These are phyloP conservation scores for Delitschia confertaspora DNA, from an alignment of 495 filamentous ascomycete species.

Conservation along the genomic window DNA sequence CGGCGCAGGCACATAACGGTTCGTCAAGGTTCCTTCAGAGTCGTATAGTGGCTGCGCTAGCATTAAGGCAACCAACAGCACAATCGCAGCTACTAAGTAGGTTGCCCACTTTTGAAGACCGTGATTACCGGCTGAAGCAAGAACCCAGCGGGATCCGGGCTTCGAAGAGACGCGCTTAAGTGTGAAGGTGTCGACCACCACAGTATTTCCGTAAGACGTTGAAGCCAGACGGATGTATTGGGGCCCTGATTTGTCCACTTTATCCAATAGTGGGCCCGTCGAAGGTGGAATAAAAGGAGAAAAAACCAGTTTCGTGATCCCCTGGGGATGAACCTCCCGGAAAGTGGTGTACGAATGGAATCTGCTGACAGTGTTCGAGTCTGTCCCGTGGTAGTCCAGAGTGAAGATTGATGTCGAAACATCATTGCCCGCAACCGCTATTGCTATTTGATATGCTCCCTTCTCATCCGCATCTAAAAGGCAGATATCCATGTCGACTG, in stretches of 20 bases:
- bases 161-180: slow-evolving; percentile 45
- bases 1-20: slow-evolving; percentile 45
- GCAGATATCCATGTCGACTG: slow-evolving; percentile 65
- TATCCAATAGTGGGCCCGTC: slow-evolving; percentile 28
- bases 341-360: slow-evolving; percentile 56
- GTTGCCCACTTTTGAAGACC: slow-evolving; percentile 42
- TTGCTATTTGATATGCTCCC: slow-evolving; percentile 58
- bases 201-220: slow-evolving; percentile 73
- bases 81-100: slow-evolving; percentile 40
- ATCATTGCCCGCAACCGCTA: slow-evolving; percentile 79
- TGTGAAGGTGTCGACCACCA: slow-evolving; percentile 75
- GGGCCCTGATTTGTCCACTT: slow-evolving; percentile 30
- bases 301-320: slow-evolving; percentile 74
- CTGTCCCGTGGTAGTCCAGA: slow-evolving; percentile 46
- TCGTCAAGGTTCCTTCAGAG: slow-evolving; percentile 50
- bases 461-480: slow-evolving; percentile 44
- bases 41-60: slow-evolving; percentile 60
- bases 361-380: slow-evolving; percentile 45
- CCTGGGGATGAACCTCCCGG: slow-evolving; percentile 65
- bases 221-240: slow-evolving; percentile 74
- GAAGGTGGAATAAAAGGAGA: slow-evolving; percentile 56
- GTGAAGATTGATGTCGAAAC: slow-evolving; percentile 57
- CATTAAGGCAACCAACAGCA: slow-evolving; percentile 49
- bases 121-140: slow-evolving; percentile 48
- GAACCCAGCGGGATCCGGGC: slow-evolving; percentile 57